Conservation (phyloP, 306 rosid genomes). For the Glycine tomentella region DNA sequence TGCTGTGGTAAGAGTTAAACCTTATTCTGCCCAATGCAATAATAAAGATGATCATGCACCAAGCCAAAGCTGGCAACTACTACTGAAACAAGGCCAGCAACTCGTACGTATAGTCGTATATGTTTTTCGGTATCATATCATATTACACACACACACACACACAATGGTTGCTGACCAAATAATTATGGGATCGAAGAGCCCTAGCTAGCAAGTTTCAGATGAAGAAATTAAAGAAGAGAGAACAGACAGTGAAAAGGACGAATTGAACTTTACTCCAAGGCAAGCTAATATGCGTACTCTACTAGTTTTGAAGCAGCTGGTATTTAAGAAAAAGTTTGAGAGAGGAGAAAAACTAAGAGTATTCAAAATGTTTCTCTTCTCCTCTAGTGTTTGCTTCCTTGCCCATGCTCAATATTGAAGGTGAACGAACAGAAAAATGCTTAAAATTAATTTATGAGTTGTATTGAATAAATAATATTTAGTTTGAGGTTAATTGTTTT, state of each 20-base stretch:
- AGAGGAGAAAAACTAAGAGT: too few species aligned
- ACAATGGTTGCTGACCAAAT: not conserved
- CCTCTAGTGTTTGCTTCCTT: too few species aligned
- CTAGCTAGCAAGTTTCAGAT: too few species aligned
- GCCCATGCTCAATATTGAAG: too few species aligned
- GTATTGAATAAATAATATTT: too few species aligned
- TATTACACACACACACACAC: not conserved
- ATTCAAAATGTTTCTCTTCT: too few species aligned
- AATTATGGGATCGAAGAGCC: not conserved
- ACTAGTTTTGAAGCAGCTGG: not conserved
- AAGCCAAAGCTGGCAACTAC: constrained; percentile 43
- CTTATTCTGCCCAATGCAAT: constrained; percentile 20
- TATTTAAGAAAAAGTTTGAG: too few species aligned
- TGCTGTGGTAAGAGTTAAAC: constrained; percentile 8
- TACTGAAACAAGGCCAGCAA: not conserved
- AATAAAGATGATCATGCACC: constrained; percentile 32
- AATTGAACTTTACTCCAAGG: not conserved
- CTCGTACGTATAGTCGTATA: not conserved
- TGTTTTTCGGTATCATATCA: not conserved
- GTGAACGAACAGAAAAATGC: too few species aligned
- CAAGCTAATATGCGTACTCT: not conserved
- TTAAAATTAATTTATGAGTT: too few species aligned
- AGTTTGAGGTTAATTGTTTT: too few species aligned
- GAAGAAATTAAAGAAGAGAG: not conserved
- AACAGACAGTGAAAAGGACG: not conserved